Conservation (phyloP, 306 rosid genomes). For the Sicyos edulis region DNA sequence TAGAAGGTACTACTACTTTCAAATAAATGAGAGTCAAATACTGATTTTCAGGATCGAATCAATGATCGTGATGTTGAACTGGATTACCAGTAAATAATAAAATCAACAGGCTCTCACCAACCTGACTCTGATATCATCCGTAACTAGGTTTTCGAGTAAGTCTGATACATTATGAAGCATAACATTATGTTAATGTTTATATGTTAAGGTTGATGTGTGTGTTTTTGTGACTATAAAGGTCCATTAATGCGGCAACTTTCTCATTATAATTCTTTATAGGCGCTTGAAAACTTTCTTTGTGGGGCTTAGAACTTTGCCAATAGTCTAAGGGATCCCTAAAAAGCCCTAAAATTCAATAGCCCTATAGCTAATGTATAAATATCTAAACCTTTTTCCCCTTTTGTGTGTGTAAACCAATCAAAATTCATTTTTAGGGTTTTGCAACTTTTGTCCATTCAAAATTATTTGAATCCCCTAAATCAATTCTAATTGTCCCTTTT, state of each 20-base stretch:
- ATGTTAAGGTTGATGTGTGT: not conserved
- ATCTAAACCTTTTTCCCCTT: not conserved
- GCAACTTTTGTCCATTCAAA: not conserved
- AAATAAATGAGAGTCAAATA: too few relatives aligned
- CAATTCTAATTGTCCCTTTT: not conserved
- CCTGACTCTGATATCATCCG: too few relatives aligned
- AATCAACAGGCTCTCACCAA: too few relatives aligned
- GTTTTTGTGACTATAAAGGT: not conserved
- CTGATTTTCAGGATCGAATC: too few relatives aligned
- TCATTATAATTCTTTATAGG: constrained; percentile 7
- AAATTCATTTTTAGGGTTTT: not conserved
- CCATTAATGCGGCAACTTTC: constrained; percentile 20
- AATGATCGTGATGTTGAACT: too few relatives aligned
- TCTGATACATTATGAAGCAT: too few relatives aligned
- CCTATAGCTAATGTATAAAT: too few relatives aligned
- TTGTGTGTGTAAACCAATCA: not conserved
- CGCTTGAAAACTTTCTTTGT: not conserved
- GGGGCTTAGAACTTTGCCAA: not conserved
- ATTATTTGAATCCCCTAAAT: not conserved
- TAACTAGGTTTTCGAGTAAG: too few relatives aligned
- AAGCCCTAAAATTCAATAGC: not conserved
- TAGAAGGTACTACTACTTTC: too few relatives aligned
- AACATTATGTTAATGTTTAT: not conserved
- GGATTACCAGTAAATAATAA: too few relatives aligned
- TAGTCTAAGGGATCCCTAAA: constrained; percentile 1